Base-by-base conservation (phyloP, 495 filamentous ascomycete genomes). In the Massariosphaeria phaeospora region DNA sequence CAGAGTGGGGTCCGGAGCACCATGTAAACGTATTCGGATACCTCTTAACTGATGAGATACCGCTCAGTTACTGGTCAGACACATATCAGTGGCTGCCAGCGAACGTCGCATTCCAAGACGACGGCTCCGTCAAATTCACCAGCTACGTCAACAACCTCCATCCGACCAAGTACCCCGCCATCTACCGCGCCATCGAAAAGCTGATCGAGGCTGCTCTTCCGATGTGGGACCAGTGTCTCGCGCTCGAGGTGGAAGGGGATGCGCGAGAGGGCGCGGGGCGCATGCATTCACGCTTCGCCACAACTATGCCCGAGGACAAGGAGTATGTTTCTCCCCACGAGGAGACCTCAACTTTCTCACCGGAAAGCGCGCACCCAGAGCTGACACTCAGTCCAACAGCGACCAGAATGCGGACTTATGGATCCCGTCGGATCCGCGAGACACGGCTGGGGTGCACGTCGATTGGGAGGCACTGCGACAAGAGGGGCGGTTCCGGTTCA, bases 71-170 rank as follows among this genome's bases (percentile, higher is more conserved):
- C n/a, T n/a, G n/a, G n/a, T n/a, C n/a, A n/a, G n/a, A n/a, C n/a
- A n/a, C n/a, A n/a, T 75, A 62, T 44, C 73, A 77, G 58, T 63
- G 68, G 50, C 51, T 77, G 2, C 75, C 75, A 9, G 57, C 54
- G 35, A 73, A 69, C 55, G 69, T 69, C 20, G 17, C 50, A n/a
- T 65, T 71, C 33, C 52, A 62, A 24, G 60, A 55, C 10, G 67
- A 69, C 10, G 60, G 61, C 7, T 56, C 39, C 15, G 68, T 62
- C 62, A 63, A 68, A 39, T 67, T 73, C 44, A 59, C 61, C 5
- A 72, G 61, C 52, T 81, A 76, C 59, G 75, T 75, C 63, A 75
- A 73, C 58, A 74, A 73, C 51, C 69, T 75, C 30, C 77, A 75
- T 49, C 78, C 76, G 0, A 38, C 49, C 11, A 64, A 63, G 17